These are phyloP conservation scores for Panicum virgatum DNA, from an alignment of 202 grass and related monocot species.

Conservation along the genomic window DNA sequence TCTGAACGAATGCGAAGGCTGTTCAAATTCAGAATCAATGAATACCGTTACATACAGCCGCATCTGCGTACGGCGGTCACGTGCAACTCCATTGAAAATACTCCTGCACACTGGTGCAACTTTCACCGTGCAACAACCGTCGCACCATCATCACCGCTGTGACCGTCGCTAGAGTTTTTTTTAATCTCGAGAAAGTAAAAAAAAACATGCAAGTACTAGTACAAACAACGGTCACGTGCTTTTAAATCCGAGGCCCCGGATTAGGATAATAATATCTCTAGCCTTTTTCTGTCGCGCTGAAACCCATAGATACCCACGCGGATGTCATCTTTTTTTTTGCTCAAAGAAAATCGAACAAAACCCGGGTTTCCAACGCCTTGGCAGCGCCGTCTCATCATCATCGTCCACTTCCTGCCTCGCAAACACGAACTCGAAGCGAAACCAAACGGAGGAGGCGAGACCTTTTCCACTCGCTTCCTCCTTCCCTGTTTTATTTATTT, in stretches of 20 bases:
- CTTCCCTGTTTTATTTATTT: not conserved
- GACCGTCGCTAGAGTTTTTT: not conserved
- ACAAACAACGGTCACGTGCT: not conserved
- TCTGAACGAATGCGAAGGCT: not conserved
- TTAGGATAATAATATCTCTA: not conserved
- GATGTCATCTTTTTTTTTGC: not conserved
- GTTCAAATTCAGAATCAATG: not conserved
- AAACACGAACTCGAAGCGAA: conserved; percentile 15
- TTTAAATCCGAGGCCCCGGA: not conserved
- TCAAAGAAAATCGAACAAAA: not conserved
- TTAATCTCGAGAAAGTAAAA: not conserved
- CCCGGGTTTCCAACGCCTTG: not conserved
- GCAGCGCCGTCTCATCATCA: not conserved
- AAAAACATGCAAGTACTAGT: not conserved
- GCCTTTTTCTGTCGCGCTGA: not conserved
- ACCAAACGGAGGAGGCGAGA: not conserved
- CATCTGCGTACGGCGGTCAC: not conserved
- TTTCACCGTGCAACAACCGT: too few relatives aligned
- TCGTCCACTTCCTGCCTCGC: not conserved
- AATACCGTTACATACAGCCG: too few relatives aligned
- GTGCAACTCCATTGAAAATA: too few relatives aligned
- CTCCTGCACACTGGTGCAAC: too few relatives aligned
- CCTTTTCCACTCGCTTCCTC: conserved; percentile 25
- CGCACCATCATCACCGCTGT: not conserved
- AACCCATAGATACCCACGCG: not conserved